Evolutionary conservation across 805 yeast species (phyloP).

Genomic region (Candida tallmaniae): DNA sequence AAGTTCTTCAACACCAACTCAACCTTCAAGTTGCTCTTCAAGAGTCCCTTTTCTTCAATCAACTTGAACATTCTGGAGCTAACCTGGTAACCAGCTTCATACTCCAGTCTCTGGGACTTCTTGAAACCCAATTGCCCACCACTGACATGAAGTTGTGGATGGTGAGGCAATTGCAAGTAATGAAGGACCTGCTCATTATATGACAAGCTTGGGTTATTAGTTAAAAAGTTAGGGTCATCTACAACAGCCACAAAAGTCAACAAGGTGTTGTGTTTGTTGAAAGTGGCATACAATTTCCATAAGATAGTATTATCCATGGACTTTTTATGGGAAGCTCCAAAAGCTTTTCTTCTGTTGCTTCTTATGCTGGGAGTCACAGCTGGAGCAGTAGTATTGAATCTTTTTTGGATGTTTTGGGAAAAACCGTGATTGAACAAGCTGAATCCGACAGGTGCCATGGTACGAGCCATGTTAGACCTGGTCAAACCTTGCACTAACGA

Average conservation of each 20-base stretch:
- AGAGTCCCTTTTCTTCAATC: conserved; percentile 58
- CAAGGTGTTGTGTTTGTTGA: conserved; percentile 79
- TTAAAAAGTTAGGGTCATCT: conserved; percentile 56
- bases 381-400: too few relatives aligned
- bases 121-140: conserved; percentile 89
- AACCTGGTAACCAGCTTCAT: conserved; percentile 89
- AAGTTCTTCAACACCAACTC: conserved; percentile 78
- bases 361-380: too few relatives aligned
- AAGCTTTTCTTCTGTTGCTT: too few relatives aligned
- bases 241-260: conserved; percentile 68
- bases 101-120: conserved; percentile 85
- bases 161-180: conserved; percentile 75
- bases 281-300: conserved; percentile 71
- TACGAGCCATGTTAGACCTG: too few relatives aligned
- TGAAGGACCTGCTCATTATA: conserved; percentile 72
- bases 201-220: conserved; percentile 50
- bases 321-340: too few relatives aligned
- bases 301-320: conserved; percentile 38
- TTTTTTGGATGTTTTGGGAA: too few relatives aligned
- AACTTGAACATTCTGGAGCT: conserved; percentile 65
- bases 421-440: too few relatives aligned
- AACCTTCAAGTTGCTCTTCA: conserved; percentile 51
- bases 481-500: too few relatives aligned
- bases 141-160: conserved; percentile 59
- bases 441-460: too few relatives aligned